A percentile compares a stretch with the other conserved stretches of the same genome.
phyloP scores from a whole-genome alignment of 176 grass and related monocot genomes.

The Melocanna baccifera region DNA sequence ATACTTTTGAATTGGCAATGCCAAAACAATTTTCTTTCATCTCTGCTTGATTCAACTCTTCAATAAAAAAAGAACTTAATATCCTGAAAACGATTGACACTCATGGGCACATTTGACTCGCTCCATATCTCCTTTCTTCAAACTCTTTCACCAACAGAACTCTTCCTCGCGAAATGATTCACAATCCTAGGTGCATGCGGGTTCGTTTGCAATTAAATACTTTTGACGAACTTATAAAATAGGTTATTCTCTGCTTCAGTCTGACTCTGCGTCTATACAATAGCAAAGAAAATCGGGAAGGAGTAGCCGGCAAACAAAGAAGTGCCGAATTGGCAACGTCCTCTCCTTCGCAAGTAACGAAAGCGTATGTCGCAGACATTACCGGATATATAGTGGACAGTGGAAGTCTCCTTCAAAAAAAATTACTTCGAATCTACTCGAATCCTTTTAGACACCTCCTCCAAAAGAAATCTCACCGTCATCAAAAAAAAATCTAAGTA shows the following conservation, averaged over 20 bases:
- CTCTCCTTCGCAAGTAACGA: neutral
- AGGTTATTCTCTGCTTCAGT: neutral
- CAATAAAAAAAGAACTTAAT: neutral
- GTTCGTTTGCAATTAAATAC: neutral
- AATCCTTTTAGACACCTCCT: no score
- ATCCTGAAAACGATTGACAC: neutral
- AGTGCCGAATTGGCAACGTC: slow-evolving; percentile 26
- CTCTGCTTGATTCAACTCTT: neutral
- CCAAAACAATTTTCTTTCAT: neutral
- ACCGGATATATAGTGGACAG: neutral
- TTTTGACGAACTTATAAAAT: neutral
- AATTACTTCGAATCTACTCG: no score
- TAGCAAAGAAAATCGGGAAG: neutral
- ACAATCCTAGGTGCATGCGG: neutral
- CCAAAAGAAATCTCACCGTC: no score
- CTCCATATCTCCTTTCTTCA: neutral
- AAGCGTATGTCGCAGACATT: slow-evolving; percentile 5
- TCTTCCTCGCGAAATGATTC: neutral
- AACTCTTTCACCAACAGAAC: neutral
- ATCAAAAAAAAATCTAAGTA: no score
- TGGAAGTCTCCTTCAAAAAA: slow-evolving; percentile 3
- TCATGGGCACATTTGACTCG: neutral
- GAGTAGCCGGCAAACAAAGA: slow-evolving; percentile 7
- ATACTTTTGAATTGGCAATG: neutral
- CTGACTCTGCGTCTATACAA: no score